Percentiles rank a stretch among this genome's conserved stretches.
Evolutionary conservation across 371 early-diverging fungal species (phyloP).

Genomic region (Mucor mucedo): DNA sequence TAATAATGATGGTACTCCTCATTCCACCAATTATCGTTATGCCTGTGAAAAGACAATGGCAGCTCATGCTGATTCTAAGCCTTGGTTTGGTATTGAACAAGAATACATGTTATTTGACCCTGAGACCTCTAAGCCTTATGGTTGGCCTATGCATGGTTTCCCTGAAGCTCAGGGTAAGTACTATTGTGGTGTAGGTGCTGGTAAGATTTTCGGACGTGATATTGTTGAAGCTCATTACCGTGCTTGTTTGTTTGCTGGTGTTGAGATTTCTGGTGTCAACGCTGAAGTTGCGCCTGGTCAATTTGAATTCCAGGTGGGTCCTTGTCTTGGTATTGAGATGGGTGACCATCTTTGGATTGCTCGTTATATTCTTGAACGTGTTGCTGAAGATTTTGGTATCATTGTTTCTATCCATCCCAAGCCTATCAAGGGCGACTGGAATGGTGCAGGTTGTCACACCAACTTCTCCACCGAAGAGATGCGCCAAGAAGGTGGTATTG

Average conservation of each 20-base stretch:
- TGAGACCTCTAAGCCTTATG: conserved; percentile 55
- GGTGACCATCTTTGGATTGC: conserved; percentile 68
- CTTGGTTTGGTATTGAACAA: conserved; percentile 73
- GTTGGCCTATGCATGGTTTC: conserved; percentile 67
- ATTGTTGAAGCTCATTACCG: conserved; percentile 69
- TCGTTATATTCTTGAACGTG: conserved; percentile 60
- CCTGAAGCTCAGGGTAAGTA: conserved; percentile 65
- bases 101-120: conserved; percentile 64
- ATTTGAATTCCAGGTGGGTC: conserved; percentile 68
- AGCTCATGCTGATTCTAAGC: conserved; percentile 44
- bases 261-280: conserved; percentile 61
- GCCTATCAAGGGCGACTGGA: conserved; percentile 67
- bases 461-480: conserved; percentile 67
- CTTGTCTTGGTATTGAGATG: conserved; percentile 61
- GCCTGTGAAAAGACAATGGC: conserved; percentile 53
- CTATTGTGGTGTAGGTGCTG: conserved; percentile 63
- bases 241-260: conserved; percentile 62
- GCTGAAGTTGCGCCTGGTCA: conserved; percentile 67
- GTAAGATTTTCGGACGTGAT: conserved; percentile 61
- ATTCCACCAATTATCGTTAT: conserved; percentile 60
- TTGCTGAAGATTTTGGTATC: conserved; percentile 66
- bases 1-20: conserved; percentile 61
- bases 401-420: conserved; percentile 60
- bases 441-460: conserved; percentile 60
- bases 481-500: conserved; percentile 62